Base-by-base conservation (phyloP, 257 asterid genomes). In the Solanum appendiculatum region DNA sequence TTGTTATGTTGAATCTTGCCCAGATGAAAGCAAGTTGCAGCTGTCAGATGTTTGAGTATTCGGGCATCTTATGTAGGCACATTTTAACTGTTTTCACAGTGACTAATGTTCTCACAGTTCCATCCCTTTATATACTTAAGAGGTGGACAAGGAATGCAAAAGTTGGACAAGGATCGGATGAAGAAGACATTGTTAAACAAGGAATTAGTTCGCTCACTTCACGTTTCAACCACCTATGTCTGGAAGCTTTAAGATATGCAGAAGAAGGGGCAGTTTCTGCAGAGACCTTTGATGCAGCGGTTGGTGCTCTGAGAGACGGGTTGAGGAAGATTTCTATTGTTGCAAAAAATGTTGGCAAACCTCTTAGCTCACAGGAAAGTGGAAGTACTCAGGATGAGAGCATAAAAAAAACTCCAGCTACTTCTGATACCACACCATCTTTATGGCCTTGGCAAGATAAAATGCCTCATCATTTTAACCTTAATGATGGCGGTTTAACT, bases 31-130 rank as follows among this genome's bases (percentile, higher is more conserved):
- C 96, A 75, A 90, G 91, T 91, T 95, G 98, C 90, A 94, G 96
- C 91, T 95, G 98, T 88, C 95, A 91, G 86, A 94, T 95, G 98
- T 93, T 95, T 89, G 97, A 95, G 93, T 94, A 94, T 88, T 90
- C 92, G 11, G 98, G 98, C 83, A 92, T 95, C 86, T 92, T 95
- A 25, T 94, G 98, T 60, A 89, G 97, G 85, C 98, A 95, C 87
- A 90, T 95, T 77, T 88, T 95, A 84, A 95, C 98, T 37, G 98
- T 95, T 42, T 95, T 95, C 89, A 93, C 97, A 25, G 98, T 94
- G 87, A 94, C 98, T 77, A 95, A 95, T 89, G 92, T 94, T 89
- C 95, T 93, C 48, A 93, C 92, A 6, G 89, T 94, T 89, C 98
- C 97, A 72, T 88, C 95, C 66, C 96, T 90, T 86, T 94, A 92